Evolutionary conservation across 768 basidiomycete species (phyloP).

Genomic region (Mycena galopus): DNA sequence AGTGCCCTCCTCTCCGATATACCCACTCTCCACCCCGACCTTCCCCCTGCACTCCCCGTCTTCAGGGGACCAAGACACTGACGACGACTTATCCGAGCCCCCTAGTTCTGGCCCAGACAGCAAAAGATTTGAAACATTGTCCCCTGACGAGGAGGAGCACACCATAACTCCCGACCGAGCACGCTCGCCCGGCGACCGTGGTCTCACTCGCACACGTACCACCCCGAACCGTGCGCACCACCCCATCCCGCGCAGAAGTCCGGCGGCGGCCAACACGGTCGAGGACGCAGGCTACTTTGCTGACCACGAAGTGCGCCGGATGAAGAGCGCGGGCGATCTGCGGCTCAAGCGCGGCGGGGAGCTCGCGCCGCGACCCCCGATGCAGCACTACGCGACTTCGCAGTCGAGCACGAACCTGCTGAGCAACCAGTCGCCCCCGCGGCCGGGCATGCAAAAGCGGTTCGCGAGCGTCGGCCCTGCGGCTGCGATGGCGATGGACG

Average conservation of each 20-base stretch:
- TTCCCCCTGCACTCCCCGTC: constrained; percentile 63
- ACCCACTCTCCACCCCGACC: constrained; percentile 76
- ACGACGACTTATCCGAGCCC: constrained; percentile 71
- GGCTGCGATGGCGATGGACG: constrained; percentile 49
- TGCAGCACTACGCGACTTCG: constrained; percentile 70
- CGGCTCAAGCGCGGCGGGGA: constrained; percentile 53
- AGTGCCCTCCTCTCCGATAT: constrained; percentile 68
- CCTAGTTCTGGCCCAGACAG: constrained; percentile 52
- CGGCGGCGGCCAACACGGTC: constrained; percentile 46
- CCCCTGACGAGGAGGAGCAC: constrained; percentile 74
- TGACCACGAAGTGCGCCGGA: constrained; percentile 78
- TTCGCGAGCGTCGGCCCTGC: constrained; percentile 81
- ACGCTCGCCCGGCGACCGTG: constrained; percentile 51
- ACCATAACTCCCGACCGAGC: constrained; percentile 78
- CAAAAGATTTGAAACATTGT: constrained; percentile 34
- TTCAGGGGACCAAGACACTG: constrained; percentile 54
- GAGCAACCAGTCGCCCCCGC: constrained; percentile 47
- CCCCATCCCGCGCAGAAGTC: constrained; percentile 58
- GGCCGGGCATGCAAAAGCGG: constrained; percentile 59
- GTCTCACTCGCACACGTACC: constrained; percentile 79
- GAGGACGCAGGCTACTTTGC: constrained; percentile 59
- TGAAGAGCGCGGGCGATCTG: constrained; percentile 91
- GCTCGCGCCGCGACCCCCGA: constrained; percentile 54
- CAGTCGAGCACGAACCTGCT: constrained; percentile 78
- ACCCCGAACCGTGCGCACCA: constrained; percentile 69